These are phyloP conservation scores for Gypsophila paniculata DNA, from an alignment of 179 eudicot species.

Conservation along the genomic window DNA sequence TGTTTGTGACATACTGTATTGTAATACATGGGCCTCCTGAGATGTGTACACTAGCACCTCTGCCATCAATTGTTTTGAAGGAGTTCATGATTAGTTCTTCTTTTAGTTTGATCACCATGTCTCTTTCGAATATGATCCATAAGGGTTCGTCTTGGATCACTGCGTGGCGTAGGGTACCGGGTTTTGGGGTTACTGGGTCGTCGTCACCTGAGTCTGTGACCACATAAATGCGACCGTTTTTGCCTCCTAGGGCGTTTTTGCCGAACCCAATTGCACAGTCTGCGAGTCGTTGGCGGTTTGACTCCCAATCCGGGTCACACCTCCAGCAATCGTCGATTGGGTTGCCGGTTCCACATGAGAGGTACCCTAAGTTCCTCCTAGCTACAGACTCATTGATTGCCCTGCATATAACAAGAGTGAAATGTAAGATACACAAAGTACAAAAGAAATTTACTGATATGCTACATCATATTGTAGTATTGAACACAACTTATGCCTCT, in stretches of 20 bases:
- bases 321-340: slow-evolving; percentile 87
- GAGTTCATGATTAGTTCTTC: slow-evolving; percentile 65
- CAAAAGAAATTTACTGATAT: too few species aligned
- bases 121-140: slow-evolving; percentile 59
- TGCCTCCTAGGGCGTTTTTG: slow-evolving; percentile 58
- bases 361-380: slow-evolving; percentile 55
- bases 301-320: slow-evolving; percentile 61
- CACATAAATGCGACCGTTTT: slow-evolving; percentile 58
- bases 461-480: too few species aligned
- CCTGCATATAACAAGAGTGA: slow-evolving; percentile 27
- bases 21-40: slow-evolving; percentile 68
- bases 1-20: slow-evolving; percentile 53
- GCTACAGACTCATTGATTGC: slow-evolving; percentile 47
- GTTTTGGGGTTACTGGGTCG: slow-evolving; percentile 53
- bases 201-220: slow-evolving; percentile 56
- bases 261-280: slow-evolving; percentile 80
- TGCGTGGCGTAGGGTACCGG: slow-evolving; percentile 58
- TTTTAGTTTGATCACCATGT: slow-evolving; percentile 54
- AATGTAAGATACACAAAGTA: neutral
- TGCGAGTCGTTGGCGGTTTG: slow-evolving; percentile 61
- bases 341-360: slow-evolving; percentile 66
- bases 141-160: slow-evolving; percentile 64
- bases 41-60: slow-evolving; percentile 68
- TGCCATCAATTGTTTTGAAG: slow-evolving; percentile 63
- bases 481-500: too few species aligned